phyloP scores from a whole-genome alignment of 345 rosid species.

The Corymbia maculata region DNA sequence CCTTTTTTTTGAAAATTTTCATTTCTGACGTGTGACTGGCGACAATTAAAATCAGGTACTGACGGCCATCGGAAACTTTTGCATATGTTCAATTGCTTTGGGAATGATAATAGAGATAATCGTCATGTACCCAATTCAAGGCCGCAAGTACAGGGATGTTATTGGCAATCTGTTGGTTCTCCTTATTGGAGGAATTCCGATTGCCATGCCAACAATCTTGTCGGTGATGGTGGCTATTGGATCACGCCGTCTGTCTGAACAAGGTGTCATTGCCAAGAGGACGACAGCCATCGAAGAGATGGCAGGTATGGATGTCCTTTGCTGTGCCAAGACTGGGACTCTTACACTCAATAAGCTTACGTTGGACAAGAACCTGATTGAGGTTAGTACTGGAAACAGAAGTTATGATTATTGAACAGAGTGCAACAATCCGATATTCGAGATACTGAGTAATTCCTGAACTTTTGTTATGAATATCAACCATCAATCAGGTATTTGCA shows the following conservation, averaged over 20 bases:
- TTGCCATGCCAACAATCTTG: constrained; percentile 85
- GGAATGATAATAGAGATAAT: constrained; percentile 59
- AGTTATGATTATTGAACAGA: neutral
- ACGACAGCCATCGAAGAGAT: constrained; percentile 84
- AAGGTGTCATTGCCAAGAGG: constrained; percentile 78
- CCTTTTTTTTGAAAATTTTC: neutral
- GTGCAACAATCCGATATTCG: neutral
- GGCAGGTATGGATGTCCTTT: constrained; percentile 89
- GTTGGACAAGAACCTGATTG: constrained; percentile 62
- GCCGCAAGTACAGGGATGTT: constrained; percentile 47
- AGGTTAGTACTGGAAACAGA: constrained; percentile 16
- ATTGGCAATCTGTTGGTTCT: constrained; percentile 76
- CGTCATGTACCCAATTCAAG: constrained; percentile 73
- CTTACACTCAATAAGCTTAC: constrained; percentile 82
- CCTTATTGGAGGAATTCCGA: constrained; percentile 78
- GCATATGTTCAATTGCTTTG: constrained; percentile 55
- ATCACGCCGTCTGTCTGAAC: constrained; percentile 61
- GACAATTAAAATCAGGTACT: constrained; percentile 29
- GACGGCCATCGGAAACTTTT: constrained; percentile 83
- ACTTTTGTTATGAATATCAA: neutral
- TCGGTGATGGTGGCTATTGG: constrained; percentile 86
- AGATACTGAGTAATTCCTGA: neutral
- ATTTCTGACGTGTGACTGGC: neutral
- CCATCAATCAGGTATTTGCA: constrained; percentile 25
- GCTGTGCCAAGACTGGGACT: constrained; percentile 84